Evolutionary conservation across 176 grass and related monocot genomes (phyloP).

Genomic region (Oryza glaberrima): DNA sequence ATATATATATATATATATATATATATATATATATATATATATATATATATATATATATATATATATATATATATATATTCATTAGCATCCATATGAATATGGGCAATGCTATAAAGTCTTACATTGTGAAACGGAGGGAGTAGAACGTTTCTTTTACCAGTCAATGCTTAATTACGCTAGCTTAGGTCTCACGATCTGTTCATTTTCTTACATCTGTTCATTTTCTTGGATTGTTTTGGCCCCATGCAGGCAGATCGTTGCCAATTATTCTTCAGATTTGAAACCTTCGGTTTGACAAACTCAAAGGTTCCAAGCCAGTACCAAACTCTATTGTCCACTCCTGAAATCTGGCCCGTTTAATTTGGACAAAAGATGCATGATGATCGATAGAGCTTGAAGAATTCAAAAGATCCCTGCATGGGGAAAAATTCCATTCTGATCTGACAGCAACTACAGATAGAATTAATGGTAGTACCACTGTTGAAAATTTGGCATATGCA

Average conservation of each 20-base stretch:
- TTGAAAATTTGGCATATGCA: too few relatives aligned
- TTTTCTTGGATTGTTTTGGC: background rate
- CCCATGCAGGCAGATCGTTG: background rate
- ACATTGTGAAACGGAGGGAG: too few relatives aligned
- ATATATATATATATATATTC: too few relatives aligned
- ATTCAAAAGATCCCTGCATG: background rate
- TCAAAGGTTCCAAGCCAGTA: background rate
- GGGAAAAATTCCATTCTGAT: background rate
- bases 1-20: too few relatives aligned
- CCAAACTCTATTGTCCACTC: too few relatives aligned
- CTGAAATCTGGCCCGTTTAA: background rate
- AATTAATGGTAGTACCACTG: too few relatives aligned
- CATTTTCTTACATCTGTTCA: background rate
- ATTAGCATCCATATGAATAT: too few relatives aligned
- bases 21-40: too few relatives aligned
- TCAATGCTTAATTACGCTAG: background rate
- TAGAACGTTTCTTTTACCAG: background rate
- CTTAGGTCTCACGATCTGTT: background rate
- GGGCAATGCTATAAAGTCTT: too few relatives aligned
- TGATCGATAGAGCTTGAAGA: background rate
- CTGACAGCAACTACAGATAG: background rate
- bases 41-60: too few relatives aligned
- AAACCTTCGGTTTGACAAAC: background rate
- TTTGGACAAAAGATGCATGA: background rate
- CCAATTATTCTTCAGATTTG: background rate